Conservation (phyloP, 1,284 basidiomycete species). For the Melampsora americana region DNA sequence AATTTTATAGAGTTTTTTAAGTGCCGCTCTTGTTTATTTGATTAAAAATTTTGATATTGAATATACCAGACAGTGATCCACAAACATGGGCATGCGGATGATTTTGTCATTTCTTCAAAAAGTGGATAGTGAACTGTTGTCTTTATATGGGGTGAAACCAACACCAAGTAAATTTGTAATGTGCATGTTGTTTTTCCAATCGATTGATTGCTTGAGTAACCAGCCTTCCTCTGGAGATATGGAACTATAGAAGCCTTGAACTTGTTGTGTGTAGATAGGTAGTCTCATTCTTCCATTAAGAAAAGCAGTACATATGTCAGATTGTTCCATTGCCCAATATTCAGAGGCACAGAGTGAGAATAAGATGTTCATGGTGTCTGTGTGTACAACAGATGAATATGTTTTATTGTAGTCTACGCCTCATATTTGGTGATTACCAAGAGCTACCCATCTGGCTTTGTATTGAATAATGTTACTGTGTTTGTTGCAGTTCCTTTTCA, state of each 20-base stretch:
- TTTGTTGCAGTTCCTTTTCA: not conserved
- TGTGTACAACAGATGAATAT: too few relatives aligned
- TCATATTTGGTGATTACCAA: not conserved
- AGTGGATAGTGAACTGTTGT: not conserved
- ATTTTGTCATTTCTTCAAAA: too few relatives aligned
- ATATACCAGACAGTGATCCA: not conserved
- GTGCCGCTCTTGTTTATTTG: not conserved
- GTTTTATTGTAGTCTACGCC: not conserved
- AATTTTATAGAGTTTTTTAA: not conserved
- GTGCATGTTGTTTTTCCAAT: slow-evolving; percentile 21
- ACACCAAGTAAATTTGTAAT: not conserved
- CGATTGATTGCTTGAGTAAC: slow-evolving; percentile 11
- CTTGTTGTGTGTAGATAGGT: not conserved
- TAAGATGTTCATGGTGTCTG: not conserved
- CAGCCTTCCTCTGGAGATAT: not conserved
- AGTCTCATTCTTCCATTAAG: too few relatives aligned
- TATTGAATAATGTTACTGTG: not conserved
- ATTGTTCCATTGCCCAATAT: slow-evolving; percentile 12
- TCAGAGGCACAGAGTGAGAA: not conserved
- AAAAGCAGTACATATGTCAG: slow-evolving; percentile 5
- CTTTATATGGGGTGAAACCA: not conserved
- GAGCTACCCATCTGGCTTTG: not conserved
- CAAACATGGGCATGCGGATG: slow-evolving; percentile 1
- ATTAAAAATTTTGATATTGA: not conserved
- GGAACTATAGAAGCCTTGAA: not conserved